phyloP scores from a whole-genome alignment of 1,284 basidiomycete genomes.

The Sanghuangporus sanghuang region DNA sequence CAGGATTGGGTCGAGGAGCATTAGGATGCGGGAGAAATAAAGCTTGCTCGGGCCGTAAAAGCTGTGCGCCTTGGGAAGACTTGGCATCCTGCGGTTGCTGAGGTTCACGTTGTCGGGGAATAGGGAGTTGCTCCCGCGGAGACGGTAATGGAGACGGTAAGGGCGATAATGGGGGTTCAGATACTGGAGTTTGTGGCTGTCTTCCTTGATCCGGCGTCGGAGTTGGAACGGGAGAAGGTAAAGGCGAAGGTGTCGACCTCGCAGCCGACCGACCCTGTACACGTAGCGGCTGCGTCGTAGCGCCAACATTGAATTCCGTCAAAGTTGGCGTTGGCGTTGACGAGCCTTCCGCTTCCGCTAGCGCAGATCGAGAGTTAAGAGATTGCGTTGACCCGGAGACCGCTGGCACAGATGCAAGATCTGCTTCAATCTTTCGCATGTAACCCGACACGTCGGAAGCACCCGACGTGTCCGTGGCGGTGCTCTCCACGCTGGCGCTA shows the following conservation, averaged over 20 bases:
- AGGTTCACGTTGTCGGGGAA: neutral
- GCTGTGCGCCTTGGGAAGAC: conserved; percentile 14
- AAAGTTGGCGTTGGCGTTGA: neutral
- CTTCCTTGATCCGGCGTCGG: neutral
- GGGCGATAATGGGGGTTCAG: neutral
- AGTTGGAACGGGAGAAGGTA: neutral
- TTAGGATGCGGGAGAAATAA: conserved; percentile 70
- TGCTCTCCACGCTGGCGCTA: neutral
- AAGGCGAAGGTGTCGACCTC: neutral
- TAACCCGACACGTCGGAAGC: conserved; percentile 7
- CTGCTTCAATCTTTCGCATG: conserved; percentile 13
- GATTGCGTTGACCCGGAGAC: neutral
- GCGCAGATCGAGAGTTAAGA: neutral
- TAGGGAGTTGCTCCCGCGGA: neutral
- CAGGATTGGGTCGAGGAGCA: conserved; percentile 52
- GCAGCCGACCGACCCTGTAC: neutral
- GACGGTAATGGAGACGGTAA: conserved; percentile 6
- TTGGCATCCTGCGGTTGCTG: conserved; percentile 1
- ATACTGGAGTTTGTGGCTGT: neutral
- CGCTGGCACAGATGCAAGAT: conserved; percentile 1
- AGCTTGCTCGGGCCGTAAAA: conserved; percentile 12
- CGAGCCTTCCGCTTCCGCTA: neutral
- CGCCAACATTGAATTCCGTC: neutral
- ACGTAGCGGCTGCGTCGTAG: conserved; percentile 11
- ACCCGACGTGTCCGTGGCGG: conserved; percentile 3